phyloP scores from a whole-genome alignment of 345 rosid genomes.

The Atalantia buxifolia region DNA sequence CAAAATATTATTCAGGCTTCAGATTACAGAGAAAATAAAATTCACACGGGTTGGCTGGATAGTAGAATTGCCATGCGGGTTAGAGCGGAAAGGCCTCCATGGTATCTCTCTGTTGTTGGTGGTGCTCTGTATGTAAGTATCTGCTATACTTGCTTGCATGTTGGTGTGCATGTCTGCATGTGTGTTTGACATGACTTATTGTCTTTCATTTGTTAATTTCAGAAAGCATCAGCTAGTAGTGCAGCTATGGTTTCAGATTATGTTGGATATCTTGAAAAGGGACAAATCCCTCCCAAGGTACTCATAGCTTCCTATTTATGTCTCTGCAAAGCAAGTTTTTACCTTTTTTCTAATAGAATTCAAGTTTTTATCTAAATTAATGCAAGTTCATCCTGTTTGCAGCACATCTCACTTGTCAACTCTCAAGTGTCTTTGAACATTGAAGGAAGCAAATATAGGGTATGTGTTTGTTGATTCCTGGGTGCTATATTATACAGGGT shows the following conservation, averaged over 20 bases:
- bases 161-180: not conserved
- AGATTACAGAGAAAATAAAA: slow-evolving; percentile 93
- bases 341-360: slow-evolving; percentile 9
- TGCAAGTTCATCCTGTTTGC: slow-evolving; percentile 27
- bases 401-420: slow-evolving; percentile 96
- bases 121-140: slow-evolving; percentile 90
- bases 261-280: slow-evolving; percentile 96
- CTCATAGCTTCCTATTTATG: not conserved
- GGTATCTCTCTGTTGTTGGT: slow-evolving; percentile 99
- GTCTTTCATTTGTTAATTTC: slow-evolving; percentile 24
- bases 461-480: slow-evolving; percentile 27
- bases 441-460: slow-evolving; percentile 99
- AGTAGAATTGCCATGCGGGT: slow-evolving; percentile 99
- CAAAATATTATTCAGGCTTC: slow-evolving; percentile 61
- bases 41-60: slow-evolving; percentile 99
- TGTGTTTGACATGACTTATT: not conserved
- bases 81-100: slow-evolving; percentile 98
- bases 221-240: slow-evolving; percentile 97
- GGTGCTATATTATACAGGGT: not conserved
- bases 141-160: not conserved
- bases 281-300: slow-evolving; percentile 99
- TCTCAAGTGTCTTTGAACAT: slow-evolving; percentile 96
- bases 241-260: slow-evolving; percentile 98
- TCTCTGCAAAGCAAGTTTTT: slow-evolving; percentile 7
- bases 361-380: slow-evolving; percentile 9